Conservation (phyloP, 345 rosid genomes). For the Gossypium bickii region DNA sequence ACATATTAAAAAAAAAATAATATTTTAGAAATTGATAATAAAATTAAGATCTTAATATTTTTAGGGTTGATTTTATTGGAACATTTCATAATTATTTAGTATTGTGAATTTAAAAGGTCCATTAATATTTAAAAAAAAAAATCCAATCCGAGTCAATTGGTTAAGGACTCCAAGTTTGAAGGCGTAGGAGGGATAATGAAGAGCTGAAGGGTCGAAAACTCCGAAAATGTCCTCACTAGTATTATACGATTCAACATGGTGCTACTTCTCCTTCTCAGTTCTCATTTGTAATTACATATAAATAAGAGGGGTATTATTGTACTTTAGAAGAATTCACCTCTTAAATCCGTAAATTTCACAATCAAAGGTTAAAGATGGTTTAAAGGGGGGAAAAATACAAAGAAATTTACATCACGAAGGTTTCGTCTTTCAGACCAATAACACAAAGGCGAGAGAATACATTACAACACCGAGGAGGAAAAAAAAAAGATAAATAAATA, state of each 20-base stretch:
- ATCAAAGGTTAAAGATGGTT: background rate
- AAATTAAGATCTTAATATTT: background rate
- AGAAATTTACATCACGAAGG: slow-evolving; percentile 30
- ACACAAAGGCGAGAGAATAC: slow-evolving; percentile 25
- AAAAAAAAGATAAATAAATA: slow-evolving; percentile 15
- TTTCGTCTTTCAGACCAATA: slow-evolving; percentile 54
- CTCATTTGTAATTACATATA: background rate
- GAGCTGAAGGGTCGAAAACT: background rate
- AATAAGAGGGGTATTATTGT: background rate
- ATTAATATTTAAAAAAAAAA: background rate
- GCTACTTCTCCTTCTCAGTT: background rate
- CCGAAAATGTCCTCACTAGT: background rate
- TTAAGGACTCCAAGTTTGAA: background rate
- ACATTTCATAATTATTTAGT: background rate
- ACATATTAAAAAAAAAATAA: too few relatives aligned
- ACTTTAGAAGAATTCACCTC: background rate
- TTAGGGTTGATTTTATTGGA: background rate
- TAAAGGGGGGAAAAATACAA: background rate
- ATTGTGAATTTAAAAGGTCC: background rate
- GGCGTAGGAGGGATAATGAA: background rate
- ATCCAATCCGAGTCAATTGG: background rate
- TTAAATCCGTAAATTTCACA: background rate
- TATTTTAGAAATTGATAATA: background rate
- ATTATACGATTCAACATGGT: background rate
- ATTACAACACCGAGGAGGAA: slow-evolving; percentile 16